Conservation (phyloP, 306 rosid genomes). For the Cicer yamashitae region DNA sequence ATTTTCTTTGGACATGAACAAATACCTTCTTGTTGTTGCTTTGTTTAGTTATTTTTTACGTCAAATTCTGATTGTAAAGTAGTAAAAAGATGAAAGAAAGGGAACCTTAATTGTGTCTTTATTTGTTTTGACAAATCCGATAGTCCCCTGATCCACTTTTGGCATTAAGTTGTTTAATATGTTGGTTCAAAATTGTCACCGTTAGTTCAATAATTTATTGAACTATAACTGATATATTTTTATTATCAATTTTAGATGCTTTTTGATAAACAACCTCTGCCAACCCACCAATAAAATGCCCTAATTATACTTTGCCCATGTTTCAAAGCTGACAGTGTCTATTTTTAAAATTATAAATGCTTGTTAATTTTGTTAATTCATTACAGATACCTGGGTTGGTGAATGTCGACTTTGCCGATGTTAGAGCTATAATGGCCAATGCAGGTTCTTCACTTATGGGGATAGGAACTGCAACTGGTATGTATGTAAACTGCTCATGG, state of each 20-base stretch:
- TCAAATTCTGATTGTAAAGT: constrained; percentile 34
- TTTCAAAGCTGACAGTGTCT: constrained; percentile 24
- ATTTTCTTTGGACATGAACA: constrained; percentile 23
- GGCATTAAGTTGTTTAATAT: constrained; percentile 5
- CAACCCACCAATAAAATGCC: constrained; percentile 33
- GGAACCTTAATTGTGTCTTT: constrained; percentile 16
- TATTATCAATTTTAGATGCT: constrained; percentile 18
- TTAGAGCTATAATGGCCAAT: constrained; percentile 97
- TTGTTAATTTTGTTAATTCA: constrained; percentile 35
- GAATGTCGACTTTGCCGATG: constrained; percentile 98
- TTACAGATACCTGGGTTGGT: constrained; percentile 96
- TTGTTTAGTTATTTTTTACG: neutral
- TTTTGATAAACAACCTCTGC: constrained; percentile 21
- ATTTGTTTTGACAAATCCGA: constrained; percentile 31
- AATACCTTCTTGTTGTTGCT: constrained; percentile 24
- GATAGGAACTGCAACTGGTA: constrained; percentile 99
- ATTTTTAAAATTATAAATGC: constrained; percentile 34
- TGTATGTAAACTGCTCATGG: constrained; percentile 42
- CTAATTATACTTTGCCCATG: constrained; percentile 26
- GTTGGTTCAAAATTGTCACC: constrained; percentile 19
- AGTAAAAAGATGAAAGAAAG: constrained; percentile 25
- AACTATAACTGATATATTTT: constrained; percentile 20
- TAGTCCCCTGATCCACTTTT: constrained; percentile 8
- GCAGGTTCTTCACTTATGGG: constrained; percentile 99
- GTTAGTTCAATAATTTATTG: constrained; percentile 22